Evolutionary conservation across 2,329 filamentous ascomycete species (phyloP), one percentile per base, ranked within the genome.

Genomic region (Sporothrix phasma): DNA sequence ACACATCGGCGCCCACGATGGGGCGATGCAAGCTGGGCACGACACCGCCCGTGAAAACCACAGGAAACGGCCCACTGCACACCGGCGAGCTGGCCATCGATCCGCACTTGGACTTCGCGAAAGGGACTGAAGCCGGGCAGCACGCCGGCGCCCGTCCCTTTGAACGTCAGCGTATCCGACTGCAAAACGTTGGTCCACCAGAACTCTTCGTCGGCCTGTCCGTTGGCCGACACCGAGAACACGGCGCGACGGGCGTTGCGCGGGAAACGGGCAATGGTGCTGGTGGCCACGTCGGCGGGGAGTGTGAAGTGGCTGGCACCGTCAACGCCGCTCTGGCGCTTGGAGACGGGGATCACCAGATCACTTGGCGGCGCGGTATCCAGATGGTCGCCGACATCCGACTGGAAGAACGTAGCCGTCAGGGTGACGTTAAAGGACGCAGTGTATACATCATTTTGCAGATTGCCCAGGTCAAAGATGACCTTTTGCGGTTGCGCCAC

Each of bases 141-240:
- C 1, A 76, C 74, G 13, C 83, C 84, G 15, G 81, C 79, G 10
- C 81, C 80, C 1, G 78, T 80, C 6, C 75, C 73, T 4, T 80
- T 77, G 71, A 92, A 93, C 3, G 81, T 80, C 41, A 80, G 67
- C 3, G 78, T 78, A 67, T 86, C 81, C 10, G 82, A 83, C 49
- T 86, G 80, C 2, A 88, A 81, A 1, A 91, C 85, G 70, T 93
- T 93, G 64, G 81, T 83, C 85, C 88, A 94, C 89, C 90, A 95
- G 70, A 93, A 93, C 72, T 95, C 90, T 75, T 94, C 90, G 17
- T 80, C 76, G 0, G 81, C 81, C 72, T 94, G 90, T 0, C 89
- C 90, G 68, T 86, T 90, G 17, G 90, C 88, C 8, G 88, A 85
- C n/a, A 94, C 80, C 0, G 88, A 85, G 63, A 93, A 84, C 8